Conservation (phyloP, 176 grass and related monocot genomes). For the Melocanna baccifera region DNA sequence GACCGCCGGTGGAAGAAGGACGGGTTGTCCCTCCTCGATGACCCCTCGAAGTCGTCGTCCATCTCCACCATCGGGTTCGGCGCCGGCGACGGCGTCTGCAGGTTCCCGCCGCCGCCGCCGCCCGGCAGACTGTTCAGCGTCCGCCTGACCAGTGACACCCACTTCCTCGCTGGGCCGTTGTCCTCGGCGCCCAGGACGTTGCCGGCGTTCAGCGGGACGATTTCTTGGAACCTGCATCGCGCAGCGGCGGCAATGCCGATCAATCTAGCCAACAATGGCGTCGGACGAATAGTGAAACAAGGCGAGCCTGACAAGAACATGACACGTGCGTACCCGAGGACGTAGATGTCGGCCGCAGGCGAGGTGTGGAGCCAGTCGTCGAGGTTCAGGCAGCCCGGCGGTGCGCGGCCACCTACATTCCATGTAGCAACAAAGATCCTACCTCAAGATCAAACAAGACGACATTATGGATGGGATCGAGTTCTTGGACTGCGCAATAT, state of each 20-base stretch:
- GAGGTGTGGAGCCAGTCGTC: conserved; percentile 94
- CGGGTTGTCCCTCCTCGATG: conserved; percentile 42
- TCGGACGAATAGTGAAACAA: neutral
- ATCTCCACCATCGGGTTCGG: conserved; percentile 64
- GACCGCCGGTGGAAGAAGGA: conserved; percentile 67
- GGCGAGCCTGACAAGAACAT: neutral
- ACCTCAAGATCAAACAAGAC: conserved; percentile 20
- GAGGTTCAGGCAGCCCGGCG: conserved; percentile 63
- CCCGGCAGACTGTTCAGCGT: conserved; percentile 78
- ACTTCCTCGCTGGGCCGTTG: conserved; percentile 83
- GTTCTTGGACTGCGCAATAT: neutral
- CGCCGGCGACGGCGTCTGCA: conserved; percentile 69
- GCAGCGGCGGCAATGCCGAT: neutral
- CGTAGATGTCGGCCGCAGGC: conserved; percentile 89
- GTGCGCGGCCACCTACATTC: conserved; percentile 86
- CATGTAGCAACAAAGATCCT: conserved; percentile 94
- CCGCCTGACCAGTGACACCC: conserved; percentile 68
- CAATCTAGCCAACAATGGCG: neutral
- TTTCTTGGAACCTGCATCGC: conserved; percentile 66
- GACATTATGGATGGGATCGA: neutral
- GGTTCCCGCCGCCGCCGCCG: conserved; percentile 40
- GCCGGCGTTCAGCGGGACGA: conserved; percentile 84
- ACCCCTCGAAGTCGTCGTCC: conserved; percentile 76
- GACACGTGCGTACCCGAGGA: conserved; percentile 51
- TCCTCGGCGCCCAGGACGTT: conserved; percentile 90